Evolutionary conservation across 2,329 filamentous ascomycete genomes (phyloP).

Genomic region (Parastagonospora avenae): DNA sequence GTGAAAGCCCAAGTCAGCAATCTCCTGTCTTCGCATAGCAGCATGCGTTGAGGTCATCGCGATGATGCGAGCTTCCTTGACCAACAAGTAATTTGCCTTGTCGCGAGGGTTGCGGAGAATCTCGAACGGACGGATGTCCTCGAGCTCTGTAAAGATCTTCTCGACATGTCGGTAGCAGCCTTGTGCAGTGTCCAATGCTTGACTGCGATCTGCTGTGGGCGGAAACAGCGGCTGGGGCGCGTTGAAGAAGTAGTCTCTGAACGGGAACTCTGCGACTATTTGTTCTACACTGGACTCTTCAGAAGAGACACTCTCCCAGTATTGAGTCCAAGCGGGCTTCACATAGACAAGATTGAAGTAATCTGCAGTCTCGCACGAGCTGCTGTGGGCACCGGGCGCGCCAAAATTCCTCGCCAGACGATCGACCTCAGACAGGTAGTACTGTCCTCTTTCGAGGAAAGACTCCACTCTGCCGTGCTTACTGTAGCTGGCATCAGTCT

Average conservation of each 20-base stretch:
- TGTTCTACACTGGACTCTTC: conserved; percentile 63
- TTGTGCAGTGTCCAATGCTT: conserved; percentile 74
- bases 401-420: conserved; percentile 83
- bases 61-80: conserved; percentile 94
- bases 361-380: conserved; percentile 92
- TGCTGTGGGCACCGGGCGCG: conserved; percentile 92
- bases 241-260: conserved; percentile 84
- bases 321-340: conserved; percentile 85
- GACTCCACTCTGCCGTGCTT: conserved; percentile 95
- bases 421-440: conserved; percentile 81
- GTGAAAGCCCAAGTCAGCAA: conserved; percentile 88
- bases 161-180: conserved; percentile 89
- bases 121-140: conserved; percentile 93
- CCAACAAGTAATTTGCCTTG: conserved; percentile 93
- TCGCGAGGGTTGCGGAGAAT: conserved; percentile 86
- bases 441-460: conserved; percentile 84
- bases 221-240: conserved; percentile 87
- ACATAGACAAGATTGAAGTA: conserved; percentile 96
- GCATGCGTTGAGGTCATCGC: conserved; percentile 99
- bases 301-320: conserved; percentile 68
- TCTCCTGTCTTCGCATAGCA: conserved; percentile 90
- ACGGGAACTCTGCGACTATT: conserved; percentile 79
- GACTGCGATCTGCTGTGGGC: conserved; percentile 65
- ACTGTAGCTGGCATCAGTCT: conserved; percentile 84
- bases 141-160: conserved; percentile 89